These are phyloP conservation scores for Liriodendron chinense DNA, from an alignment of 164 flowering plant species.

Conservation along the genomic window DNA sequence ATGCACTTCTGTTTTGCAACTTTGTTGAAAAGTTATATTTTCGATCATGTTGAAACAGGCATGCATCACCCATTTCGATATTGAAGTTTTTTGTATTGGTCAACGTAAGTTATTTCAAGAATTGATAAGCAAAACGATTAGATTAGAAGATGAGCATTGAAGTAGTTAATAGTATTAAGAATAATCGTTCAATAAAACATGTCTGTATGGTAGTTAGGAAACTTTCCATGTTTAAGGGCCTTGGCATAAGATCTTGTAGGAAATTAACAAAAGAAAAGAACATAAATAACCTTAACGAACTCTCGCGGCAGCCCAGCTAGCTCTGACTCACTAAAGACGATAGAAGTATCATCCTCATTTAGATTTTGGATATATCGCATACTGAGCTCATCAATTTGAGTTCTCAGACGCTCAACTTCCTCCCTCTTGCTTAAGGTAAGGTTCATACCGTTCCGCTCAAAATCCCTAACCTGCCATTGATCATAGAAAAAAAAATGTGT, in stretches of 20 bases:
- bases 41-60: not conserved
- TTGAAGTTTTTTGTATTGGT: not conserved
- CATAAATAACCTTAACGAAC: constrained; percentile 59
- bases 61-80: not conserved
- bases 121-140: not conserved
- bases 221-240: not conserved
- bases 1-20: not conserved
- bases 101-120: not conserved
- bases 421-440: constrained; percentile 73
- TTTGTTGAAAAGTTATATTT: not conserved
- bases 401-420: constrained; percentile 67
- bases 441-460: constrained; percentile 90
- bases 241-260: not conserved
- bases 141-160: not conserved
- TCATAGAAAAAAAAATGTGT: constrained; percentile 22
- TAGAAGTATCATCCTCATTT: constrained; percentile 55
- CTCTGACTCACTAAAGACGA: constrained; percentile 68
- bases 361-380: constrained; percentile 66
- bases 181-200: not conserved
- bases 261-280: not conserved
- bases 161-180: not conserved
- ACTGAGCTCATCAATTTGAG: constrained; percentile 72
- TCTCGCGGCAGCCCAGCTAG: constrained; percentile 77
- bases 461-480: constrained; percentile 88
- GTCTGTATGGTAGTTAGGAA: not conserved